phyloP scores from a whole-genome alignment of 2,329 filamentous ascomycete genomes.

The Colletotrichum siamense region DNA sequence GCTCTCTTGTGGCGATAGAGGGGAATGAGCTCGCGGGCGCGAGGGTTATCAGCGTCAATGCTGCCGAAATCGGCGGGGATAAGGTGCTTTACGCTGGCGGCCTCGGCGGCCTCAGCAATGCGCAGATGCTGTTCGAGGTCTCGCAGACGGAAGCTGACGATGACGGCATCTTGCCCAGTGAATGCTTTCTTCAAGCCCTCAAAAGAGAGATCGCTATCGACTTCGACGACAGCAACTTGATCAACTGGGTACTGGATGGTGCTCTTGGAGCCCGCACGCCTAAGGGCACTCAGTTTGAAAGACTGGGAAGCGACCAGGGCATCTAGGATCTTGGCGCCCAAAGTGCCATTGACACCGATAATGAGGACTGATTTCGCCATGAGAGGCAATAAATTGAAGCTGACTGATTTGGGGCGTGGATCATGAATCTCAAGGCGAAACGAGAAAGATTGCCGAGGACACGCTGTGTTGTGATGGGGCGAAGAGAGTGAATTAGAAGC shows the following conservation, averaged over 20 bases:
- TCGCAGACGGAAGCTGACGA: slow-evolving; percentile 37
- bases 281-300: slow-evolving; percentile 38
- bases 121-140: slow-evolving; percentile 35
- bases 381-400: neutral
- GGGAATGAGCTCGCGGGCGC: slow-evolving; percentile 39
- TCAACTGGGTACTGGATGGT: slow-evolving; percentile 21
- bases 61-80: slow-evolving; percentile 48
- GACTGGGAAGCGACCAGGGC: slow-evolving; percentile 32
- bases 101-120: slow-evolving; percentile 40
- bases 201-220: slow-evolving; percentile 35
- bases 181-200: slow-evolving; percentile 35
- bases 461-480: neutral
- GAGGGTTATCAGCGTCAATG: slow-evolving; percentile 38
- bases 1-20: slow-evolving; percentile 39
- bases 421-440: neutral
- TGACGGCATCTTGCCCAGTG: slow-evolving; percentile 39
- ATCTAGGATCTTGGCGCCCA: slow-evolving; percentile 37
- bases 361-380: slow-evolving; percentile 41
- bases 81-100: slow-evolving; percentile 39
- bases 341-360: slow-evolving; percentile 42
- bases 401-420: neutral
- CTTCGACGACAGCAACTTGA: slow-evolving; percentile 25
- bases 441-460: too few species aligned
- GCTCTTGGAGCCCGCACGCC: slow-evolving; percentile 37
- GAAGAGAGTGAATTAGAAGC: neutral